phyloP scores from a whole-genome alignment of 106 monocot genomes.

The Apostasia ramifera region DNA sequence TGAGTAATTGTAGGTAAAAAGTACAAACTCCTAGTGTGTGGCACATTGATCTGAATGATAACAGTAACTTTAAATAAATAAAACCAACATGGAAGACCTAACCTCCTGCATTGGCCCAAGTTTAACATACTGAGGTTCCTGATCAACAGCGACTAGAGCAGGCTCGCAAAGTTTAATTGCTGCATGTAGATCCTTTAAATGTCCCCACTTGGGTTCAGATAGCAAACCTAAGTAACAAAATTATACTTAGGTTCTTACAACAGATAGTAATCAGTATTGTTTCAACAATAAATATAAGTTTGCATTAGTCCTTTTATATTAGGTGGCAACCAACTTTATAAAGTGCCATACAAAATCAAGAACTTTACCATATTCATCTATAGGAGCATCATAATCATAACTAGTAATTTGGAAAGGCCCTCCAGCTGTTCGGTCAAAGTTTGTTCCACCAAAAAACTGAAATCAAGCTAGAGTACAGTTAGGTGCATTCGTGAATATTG shows the following conservation, averaged over 20 bases:
- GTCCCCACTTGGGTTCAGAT: conserved; percentile 92
- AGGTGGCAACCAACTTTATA: not conserved
- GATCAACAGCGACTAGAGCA: conserved; percentile 76
- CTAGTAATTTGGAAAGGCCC: conserved; percentile 91
- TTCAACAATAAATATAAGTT: not conserved
- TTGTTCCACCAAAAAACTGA: conserved; percentile 97
- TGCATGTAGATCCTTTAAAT: conserved; percentile 83
- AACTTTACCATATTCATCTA: conserved; percentile 86
- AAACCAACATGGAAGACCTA: not conserved
- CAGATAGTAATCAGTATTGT: too few species aligned
- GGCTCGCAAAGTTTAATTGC: conserved; percentile 93
- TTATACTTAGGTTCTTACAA: too few species aligned
- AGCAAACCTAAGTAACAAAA: conserved; percentile 41
- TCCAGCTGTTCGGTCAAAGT: conserved; percentile 88
- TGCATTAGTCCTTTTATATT: not conserved
- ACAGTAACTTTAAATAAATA: not conserved
- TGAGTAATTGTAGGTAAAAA: too few species aligned
- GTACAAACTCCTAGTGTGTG: too few species aligned
- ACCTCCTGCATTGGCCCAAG: conserved; percentile 94
- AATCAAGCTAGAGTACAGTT: conserved; percentile 12
- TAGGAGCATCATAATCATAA: conserved; percentile 98
- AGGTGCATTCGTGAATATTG: not conserved
- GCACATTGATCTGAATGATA: not conserved
- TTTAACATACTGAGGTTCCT: conserved; percentile 77
- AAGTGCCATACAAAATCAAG: not conserved